Evolutionary conservation across 495 filamentous ascomycete species (phyloP), one percentile per base, ranked within the genome.

Genomic region (Parathielavia appendiculata): DNA sequence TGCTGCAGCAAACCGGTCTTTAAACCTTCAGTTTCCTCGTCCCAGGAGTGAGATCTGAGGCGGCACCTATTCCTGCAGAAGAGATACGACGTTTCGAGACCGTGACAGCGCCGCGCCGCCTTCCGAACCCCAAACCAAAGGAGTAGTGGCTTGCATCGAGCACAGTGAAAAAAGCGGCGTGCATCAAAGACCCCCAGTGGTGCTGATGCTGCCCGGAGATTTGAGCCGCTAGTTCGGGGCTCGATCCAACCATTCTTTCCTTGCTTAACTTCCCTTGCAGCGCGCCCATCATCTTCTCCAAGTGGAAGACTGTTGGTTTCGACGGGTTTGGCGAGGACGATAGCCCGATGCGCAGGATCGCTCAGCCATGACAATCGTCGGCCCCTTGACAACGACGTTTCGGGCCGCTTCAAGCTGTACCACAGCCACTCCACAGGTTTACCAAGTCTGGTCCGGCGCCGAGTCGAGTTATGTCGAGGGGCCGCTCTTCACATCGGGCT

Each of bases 381-480:
- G 67, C 36, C 60, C 65, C 41, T 65, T 71, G 59, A 71, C 69
- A 41, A 71, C 69, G 23, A 66, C 63, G 1, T 70, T 66, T 16
- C 45, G 32, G 38, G 61, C 65, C 34, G 67, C 69, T 47, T 56
- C 67, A 45, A 66, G 59, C 40, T 71, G 69, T 43, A 56, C 67
- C 36, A 54, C 69, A 1, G 30, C 26, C 39, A 46, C 63, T 35
- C 56, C 66, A 7, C 58, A 65, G 38, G 50, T 71, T 16, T 71
- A 64, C 50, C 64, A 69, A 41, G 51, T 66, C 30, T 58, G 50
- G 49, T 63, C 60, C 11, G 58, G 47, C 10, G 45, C 7, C 30
- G 30, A 41, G 13, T 68, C 51, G 34, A 40, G 50, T 23, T 68
- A 65, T 30, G 60, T 66, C 22, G 65, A 70, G 46, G 69, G 69